phyloP scores from a whole-genome alignment of 192 early-diverging fungal genomes.

The Spizellomyces sp. region DNA sequence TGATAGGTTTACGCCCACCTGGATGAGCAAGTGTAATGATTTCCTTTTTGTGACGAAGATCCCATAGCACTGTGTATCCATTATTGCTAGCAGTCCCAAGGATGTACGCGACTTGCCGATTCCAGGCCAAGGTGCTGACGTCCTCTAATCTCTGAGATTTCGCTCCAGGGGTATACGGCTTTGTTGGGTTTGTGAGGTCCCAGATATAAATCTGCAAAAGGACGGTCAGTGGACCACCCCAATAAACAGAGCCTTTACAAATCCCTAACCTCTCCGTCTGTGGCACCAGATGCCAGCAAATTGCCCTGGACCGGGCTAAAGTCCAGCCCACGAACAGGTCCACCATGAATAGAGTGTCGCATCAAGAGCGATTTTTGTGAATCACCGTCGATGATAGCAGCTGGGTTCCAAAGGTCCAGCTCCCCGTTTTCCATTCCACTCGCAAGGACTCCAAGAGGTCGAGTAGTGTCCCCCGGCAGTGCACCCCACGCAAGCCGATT shows the following conservation, averaged over 20 bases:
- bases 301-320: constrained; percentile 88
- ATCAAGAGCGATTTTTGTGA: constrained; percentile 61
- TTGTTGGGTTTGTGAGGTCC: constrained; percentile 88
- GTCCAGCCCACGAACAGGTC: constrained; percentile 87
- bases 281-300: constrained; percentile 85
- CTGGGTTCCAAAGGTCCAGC: constrained; percentile 84
- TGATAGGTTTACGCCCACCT: constrained; percentile 74
- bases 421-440: constrained; percentile 96
- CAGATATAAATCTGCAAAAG: constrained; percentile 80
- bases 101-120: constrained; percentile 89
- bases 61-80: constrained; percentile 95
- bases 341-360: constrained; percentile 75
- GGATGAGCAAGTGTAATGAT: constrained; percentile 73
- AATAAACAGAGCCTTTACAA: not conserved
- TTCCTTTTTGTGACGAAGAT: constrained; percentile 85
- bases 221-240: not conserved
- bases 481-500: constrained; percentile 87
- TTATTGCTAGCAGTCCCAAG: constrained; percentile 89
- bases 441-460: constrained; percentile 78
- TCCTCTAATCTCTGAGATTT: constrained; percentile 85
- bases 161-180: constrained; percentile 85
- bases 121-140: constrained; percentile 90
- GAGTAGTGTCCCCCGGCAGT: constrained; percentile 30
- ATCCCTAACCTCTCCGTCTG: constrained; percentile 81
- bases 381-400: constrained; percentile 68